Conservation (phyloP, 352 stramenopile species). For the Globisporangium spiculum region DNA sequence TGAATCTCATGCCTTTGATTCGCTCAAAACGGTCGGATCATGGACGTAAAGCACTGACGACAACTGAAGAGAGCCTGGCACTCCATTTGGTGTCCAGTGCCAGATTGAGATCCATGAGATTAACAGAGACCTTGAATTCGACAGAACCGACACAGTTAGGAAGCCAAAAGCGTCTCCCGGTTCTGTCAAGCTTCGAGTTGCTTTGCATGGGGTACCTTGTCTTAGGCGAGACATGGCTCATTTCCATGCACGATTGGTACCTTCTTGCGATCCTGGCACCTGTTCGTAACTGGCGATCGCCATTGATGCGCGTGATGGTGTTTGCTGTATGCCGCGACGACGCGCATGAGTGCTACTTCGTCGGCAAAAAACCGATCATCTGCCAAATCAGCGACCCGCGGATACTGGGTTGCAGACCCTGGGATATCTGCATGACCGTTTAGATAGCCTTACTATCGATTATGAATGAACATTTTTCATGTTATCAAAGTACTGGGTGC, state of each 20-base stretch:
- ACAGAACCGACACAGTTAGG: neutral
- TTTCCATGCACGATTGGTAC: conserved; percentile 1
- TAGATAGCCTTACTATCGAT: neutral
- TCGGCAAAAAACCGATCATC: neutral
- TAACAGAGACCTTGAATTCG: neutral
- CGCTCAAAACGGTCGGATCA: neutral
- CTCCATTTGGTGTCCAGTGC: neutral
- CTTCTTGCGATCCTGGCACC: neutral
- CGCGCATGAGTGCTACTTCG: neutral
- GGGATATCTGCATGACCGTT: neutral
- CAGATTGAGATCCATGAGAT: neutral
- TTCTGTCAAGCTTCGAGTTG: conserved; percentile 26
- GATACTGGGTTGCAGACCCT: neutral
- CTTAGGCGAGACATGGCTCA: neutral
- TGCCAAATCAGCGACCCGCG: neutral
- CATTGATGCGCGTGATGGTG: neutral
- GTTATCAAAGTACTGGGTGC: no score
- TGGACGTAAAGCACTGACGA: neutral
- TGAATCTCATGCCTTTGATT: conserved; percentile 9
- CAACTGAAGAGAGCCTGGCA: neutral
- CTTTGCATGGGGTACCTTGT: conserved; percentile 17
- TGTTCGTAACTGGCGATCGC: neutral
- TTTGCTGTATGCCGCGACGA: neutral
- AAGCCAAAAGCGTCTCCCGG: neutral
- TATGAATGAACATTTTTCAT: no score